These are phyloP conservation scores for Protea cynaroides DNA, from an alignment of 164 flowering plant genomes.

Conservation along the genomic window DNA sequence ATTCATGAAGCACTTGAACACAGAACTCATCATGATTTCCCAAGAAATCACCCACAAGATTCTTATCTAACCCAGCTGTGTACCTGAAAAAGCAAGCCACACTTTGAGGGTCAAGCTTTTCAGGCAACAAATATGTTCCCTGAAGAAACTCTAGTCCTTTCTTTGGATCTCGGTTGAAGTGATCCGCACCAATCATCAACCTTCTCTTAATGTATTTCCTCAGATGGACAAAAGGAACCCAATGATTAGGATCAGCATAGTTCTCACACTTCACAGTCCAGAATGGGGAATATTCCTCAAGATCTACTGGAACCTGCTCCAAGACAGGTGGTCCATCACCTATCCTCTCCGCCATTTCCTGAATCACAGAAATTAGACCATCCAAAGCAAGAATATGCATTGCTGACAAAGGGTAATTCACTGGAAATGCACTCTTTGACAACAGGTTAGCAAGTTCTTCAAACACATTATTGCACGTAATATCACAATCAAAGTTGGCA, in stretches of 20 bases:
- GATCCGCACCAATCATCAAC: conserved; percentile 32
- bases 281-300: conserved; percentile 27
- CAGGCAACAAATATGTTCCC: conserved; percentile 35
- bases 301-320: conserved; percentile 14
- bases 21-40: conserved; percentile 42
- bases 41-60: conserved; percentile 34
- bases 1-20: conserved; percentile 39
- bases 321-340: conserved; percentile 14
- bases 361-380: conserved; percentile 37
- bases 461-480: conserved; percentile 30
- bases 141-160: conserved; percentile 37
- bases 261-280: conserved; percentile 38
- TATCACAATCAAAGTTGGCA: conserved; percentile 41
- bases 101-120: conserved; percentile 36
- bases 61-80: conserved; percentile 39
- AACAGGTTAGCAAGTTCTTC: conserved; percentile 34
- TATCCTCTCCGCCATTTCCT: conserved; percentile 38
- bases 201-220: conserved; percentile 34
- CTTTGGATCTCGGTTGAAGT: conserved; percentile 37
- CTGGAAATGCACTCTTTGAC: conserved; percentile 43
- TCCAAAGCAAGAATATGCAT: conserved; percentile 41
- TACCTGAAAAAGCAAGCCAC: conserved; percentile 44
- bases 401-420: conserved; percentile 32
- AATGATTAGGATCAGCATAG: conserved; percentile 28
- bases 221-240: conserved; percentile 33